Evolutionary conservation across 2,329 filamentous ascomycete genomes (phyloP).

Genomic region (Helotiales sp.): DNA sequence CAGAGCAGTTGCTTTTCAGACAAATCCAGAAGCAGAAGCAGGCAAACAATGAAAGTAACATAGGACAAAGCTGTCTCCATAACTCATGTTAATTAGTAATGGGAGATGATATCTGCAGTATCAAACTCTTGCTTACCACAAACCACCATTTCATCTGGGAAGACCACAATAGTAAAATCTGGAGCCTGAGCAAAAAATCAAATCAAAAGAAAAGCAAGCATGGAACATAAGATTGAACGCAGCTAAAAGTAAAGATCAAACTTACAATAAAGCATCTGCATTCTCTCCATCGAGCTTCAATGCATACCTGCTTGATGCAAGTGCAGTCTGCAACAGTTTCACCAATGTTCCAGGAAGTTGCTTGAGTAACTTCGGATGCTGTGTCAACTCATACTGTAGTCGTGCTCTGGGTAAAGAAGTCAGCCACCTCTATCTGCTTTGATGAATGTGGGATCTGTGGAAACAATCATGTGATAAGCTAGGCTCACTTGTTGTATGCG

Average conservation of each 20-base stretch:
- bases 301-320: constrained; percentile 65
- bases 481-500: constrained; percentile 69
- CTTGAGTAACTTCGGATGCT: constrained; percentile 61
- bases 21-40: too few species aligned
- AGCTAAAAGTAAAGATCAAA: constrained; percentile 4
- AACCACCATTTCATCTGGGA: too few species aligned
- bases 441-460: background rate
- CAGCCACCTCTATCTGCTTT: too few species aligned
- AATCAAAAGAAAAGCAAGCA: background rate
- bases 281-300: constrained; percentile 60
- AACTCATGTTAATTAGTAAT: too few species aligned
- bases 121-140: too few species aligned
- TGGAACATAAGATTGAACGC: background rate
- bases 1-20: too few species aligned
- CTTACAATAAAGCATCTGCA: constrained; percentile 62
- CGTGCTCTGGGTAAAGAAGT: constrained; percentile 51
- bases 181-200: background rate
- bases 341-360: constrained; percentile 54
- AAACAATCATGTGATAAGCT: background rate
- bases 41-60: too few species aligned
- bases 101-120: too few species aligned
- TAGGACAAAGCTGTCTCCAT: too few species aligned
- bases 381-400: constrained; percentile 68
- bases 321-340: constrained; percentile 57
- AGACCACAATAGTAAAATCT: too few species aligned